A percentile compares a stretch with the other conserved stretches of the same genome.
phyloP scores from a whole-genome alignment of 177 flowering plant species.

The Vitis hybrid region DNA sequence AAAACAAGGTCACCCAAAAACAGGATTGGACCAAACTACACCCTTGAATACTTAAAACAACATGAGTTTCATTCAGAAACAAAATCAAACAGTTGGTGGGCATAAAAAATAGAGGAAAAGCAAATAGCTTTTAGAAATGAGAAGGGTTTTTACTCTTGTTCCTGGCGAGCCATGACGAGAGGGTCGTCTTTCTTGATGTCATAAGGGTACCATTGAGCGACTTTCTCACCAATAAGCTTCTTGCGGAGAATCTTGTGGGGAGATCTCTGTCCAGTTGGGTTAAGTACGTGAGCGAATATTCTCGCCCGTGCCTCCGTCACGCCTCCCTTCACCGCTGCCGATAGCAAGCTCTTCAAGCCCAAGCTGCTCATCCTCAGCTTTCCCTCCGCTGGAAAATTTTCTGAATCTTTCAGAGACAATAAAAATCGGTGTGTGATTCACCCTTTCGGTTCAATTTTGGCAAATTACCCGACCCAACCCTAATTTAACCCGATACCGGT shows the following conservation, averaged over 20 bases:
- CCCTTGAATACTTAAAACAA: too few species aligned
- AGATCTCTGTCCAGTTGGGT: conserved; percentile 79
- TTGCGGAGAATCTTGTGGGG: conserved; percentile 77
- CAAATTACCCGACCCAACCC: too few species aligned
- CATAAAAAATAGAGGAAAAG: neutral
- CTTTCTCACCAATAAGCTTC: conserved; percentile 86
- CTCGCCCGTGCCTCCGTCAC: conserved; percentile 71
- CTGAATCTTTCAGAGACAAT: neutral
- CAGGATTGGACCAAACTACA: too few species aligned
- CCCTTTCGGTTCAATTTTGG: neutral
- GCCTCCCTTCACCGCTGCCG: conserved; percentile 51
- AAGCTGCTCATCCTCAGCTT: conserved; percentile 12
- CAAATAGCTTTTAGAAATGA: neutral
- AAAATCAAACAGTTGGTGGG: neutral
- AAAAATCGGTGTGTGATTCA: neutral
- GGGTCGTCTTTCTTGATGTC: conserved; percentile 77
- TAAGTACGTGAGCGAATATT: conserved; percentile 83
- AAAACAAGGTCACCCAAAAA: too few species aligned
- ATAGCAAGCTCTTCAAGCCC: conserved; percentile 47
- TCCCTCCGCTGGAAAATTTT: neutral
- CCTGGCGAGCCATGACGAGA: conserved; percentile 51
- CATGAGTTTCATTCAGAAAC: neutral
- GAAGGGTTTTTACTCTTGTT: conserved; percentile 52
- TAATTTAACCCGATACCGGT: too few species aligned
- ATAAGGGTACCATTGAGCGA: conserved; percentile 75